phyloP scores from a whole-genome alignment of 2,329 filamentous ascomycete species.

The Aspergillus niger region DNA sequence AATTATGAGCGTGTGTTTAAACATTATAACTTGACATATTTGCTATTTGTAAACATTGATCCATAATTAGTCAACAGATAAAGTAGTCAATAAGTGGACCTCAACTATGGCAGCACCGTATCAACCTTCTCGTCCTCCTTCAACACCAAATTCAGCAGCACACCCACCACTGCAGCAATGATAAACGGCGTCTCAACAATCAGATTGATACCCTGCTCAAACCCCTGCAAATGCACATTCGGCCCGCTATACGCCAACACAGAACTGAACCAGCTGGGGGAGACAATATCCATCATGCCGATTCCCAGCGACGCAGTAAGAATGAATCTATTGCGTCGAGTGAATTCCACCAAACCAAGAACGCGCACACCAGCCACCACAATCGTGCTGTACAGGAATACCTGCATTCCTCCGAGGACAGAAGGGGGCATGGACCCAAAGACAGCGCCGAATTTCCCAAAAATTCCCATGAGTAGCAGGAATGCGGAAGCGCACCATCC shows the following conservation, averaged over 20 bases:
- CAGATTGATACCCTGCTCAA: constrained; percentile 45
- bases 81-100: no score
- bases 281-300: constrained; percentile 70
- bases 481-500: constrained; percentile 78
- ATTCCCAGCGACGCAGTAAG: constrained; percentile 73
- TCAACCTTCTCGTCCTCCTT: constrained; percentile 1
- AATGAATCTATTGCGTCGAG: constrained; percentile 79
- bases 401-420: constrained; percentile 72
- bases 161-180: constrained; percentile 32
- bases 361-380: constrained; percentile 77
- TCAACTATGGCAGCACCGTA: not conserved
- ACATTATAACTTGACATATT: no score
- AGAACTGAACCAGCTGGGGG: constrained; percentile 67
- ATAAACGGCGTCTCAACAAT: constrained; percentile 35
- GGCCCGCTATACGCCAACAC: constrained; percentile 72
- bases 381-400: constrained; percentile 77
- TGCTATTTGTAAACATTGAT: no score
- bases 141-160: constrained; percentile 29
- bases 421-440: constrained; percentile 72
- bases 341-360: constrained; percentile 70
- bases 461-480: constrained; percentile 77
- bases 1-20: not conserved
- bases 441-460: constrained; percentile 79
- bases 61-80: no score
- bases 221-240: constrained; percentile 69